Base-by-base conservation (phyloP, 2,329 filamentous ascomycete genomes). In the Aspergillus eucalypticola region DNA sequence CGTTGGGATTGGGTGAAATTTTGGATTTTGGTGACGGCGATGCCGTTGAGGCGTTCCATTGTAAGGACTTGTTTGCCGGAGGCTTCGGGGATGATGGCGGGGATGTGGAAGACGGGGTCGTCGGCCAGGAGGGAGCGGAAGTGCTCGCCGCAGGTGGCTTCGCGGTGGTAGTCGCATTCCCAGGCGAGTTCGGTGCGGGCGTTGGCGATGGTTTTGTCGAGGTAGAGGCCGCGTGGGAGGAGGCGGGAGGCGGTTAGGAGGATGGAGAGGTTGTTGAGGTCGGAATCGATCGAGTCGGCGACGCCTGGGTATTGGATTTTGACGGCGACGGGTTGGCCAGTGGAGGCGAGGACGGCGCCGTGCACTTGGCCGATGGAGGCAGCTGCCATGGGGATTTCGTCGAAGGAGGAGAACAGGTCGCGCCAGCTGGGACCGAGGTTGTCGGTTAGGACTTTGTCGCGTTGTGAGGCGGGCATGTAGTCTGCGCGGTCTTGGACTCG, bases 261-360 rank as follows among this genome's bases (percentile, higher is more conserved):
- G 59, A 99, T 85, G 8, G 90, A 91, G 32, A 99, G 84, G 70
- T 99, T 99, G 77, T 92, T 96, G 1, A 99, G 84, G 70, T 99
- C 95, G 0, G 94, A 97, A 76, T 96, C 92, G 74, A 99, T 99
- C 3, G 93, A 98, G 75, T 91, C 89, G 17, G 94, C 91, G 1
- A 99, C 95, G 13, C 96, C 96, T 0, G 95, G 95, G 69, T 99
- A 99, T 76, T 99, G 95, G 8, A 99, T 89, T 77, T 99, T 99
- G 71, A 99, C 93, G 3, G 95, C 95, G 0, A 99, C 95, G 46
- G 83, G 82, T 65, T 88, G 83, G 41, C 89, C 88, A 42, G 84
- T 92, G 3, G 89, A 88, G 68, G 88, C 89, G 19, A 99, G 82
- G 0, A 88, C 86, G 2, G 92, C 95, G 61, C 88, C 88, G 78